Evolutionary conservation across 2,329 filamentous ascomycete genomes (phyloP).

Genomic region (Seiridium cupressi): DNA sequence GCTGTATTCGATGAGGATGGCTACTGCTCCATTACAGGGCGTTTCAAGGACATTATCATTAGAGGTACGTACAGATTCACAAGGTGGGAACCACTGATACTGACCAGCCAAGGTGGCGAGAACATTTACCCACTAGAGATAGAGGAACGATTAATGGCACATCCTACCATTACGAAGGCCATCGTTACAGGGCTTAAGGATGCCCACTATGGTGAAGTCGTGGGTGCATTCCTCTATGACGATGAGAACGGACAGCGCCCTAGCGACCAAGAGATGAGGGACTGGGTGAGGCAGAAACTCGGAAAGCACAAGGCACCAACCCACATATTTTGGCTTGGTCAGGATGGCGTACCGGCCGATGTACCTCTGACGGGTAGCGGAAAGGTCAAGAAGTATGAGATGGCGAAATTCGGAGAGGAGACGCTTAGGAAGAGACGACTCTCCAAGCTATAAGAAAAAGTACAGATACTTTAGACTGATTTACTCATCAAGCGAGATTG

Average conservation of each 20-base stretch:
- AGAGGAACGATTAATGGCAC: slow-evolving; percentile 67
- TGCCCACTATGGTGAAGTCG: slow-evolving; percentile 71
- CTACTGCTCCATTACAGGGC: slow-evolving; percentile 71
- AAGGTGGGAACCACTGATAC: not conserved
- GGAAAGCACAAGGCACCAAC: slow-evolving; percentile 68
- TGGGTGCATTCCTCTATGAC: slow-evolving; percentile 60
- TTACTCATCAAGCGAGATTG: too few relatives aligned
- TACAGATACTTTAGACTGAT: too few relatives aligned
- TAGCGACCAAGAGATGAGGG: slow-evolving; percentile 52
- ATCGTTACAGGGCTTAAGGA: slow-evolving; percentile 70
- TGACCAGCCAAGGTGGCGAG: slow-evolving; percentile 54
- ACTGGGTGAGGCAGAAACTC: slow-evolving; percentile 61
- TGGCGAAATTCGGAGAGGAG: slow-evolving; percentile 55
- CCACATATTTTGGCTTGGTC: slow-evolving; percentile 75
- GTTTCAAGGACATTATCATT: slow-evolving; percentile 80
- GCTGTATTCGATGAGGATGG: slow-evolving; percentile 66
- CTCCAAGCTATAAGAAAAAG: slow-evolving; percentile 39
- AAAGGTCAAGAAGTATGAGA: slow-evolving; percentile 68
- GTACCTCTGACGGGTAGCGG: slow-evolving; percentile 70
- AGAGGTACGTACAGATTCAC: slow-evolving; percentile 43
- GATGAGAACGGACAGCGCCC: slow-evolving; percentile 33
- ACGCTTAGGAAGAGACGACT: slow-evolving; percentile 47
- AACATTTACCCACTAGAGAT: slow-evolving; percentile 76
- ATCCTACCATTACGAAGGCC: slow-evolving; percentile 61
- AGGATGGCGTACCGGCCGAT: slow-evolving; percentile 50